phyloP scores from a whole-genome alignment of 768 basidiomycete genomes.

The Paxillus rubicundulus region DNA sequence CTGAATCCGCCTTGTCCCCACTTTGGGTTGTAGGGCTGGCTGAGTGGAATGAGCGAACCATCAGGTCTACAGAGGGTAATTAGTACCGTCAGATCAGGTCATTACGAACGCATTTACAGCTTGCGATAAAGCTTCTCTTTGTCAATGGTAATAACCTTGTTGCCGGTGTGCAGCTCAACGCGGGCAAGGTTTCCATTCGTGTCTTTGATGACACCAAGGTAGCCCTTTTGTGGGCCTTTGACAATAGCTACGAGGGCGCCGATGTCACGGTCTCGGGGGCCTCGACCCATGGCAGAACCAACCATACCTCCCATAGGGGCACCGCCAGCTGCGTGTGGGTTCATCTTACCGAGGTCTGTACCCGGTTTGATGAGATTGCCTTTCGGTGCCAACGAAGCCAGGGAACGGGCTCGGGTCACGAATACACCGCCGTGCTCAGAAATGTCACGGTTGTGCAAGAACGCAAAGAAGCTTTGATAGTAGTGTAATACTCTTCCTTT shows the following conservation, averaged over 20 bases:
- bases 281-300: constrained; percentile 77
- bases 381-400: constrained; percentile 86
- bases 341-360: constrained; percentile 88
- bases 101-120: constrained; percentile 49
- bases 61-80: constrained; percentile 44
- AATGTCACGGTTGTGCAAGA: constrained; percentile 90
- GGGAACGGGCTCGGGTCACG: constrained; percentile 80
- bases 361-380: constrained; percentile 63
- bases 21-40: constrained; percentile 29
- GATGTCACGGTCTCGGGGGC: constrained; percentile 79
- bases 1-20: constrained; percentile 21
- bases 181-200: constrained; percentile 84
- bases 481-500: constrained; percentile 92
- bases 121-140: constrained; percentile 74
- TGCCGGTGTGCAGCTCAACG: constrained; percentile 87
- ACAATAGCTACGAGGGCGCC: constrained; percentile 76
- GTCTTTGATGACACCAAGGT: constrained; percentile 91
- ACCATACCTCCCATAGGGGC: constrained; percentile 72
- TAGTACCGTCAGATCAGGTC: constrained; percentile 1
- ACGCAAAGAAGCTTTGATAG: constrained; percentile 91
- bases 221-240: constrained; percentile 88
- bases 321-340: constrained; percentile 63
- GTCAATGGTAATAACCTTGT: constrained; percentile 85
- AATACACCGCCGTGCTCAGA: constrained; percentile 92
- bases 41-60: constrained; percentile 55